These are phyloP conservation scores for Boletus rubropictus DNA, from an alignment of 768 basidiomycete species.

Conservation along the genomic window DNA sequence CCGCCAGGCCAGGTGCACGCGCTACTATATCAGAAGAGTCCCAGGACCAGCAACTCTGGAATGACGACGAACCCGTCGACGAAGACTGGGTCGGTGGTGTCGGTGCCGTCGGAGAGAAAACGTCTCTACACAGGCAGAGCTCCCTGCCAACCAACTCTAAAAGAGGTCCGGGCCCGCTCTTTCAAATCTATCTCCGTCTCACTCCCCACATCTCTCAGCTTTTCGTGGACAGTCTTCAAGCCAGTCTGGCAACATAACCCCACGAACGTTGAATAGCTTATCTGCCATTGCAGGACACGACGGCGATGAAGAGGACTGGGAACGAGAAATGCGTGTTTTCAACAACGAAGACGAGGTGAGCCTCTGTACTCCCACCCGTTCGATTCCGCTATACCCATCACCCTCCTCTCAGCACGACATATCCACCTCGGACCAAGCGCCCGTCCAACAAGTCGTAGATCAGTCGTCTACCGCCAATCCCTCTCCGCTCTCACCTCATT, in stretches of 20 bases:
- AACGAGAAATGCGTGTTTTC: conserved; percentile 54
- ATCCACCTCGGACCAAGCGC: conserved; percentile 21
- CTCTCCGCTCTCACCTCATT: conserved; percentile 64
- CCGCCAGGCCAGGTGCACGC: conserved; percentile 53
- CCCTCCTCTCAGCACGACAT: conserved; percentile 21
- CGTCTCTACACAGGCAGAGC: conserved; percentile 71
- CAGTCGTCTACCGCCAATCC: conserved; percentile 33
- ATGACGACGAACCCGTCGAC: conserved; percentile 73
- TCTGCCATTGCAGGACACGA: conserved; percentile 82
- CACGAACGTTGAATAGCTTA: conserved; percentile 74
- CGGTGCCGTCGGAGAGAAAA: conserved; percentile 80
- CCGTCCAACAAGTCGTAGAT: conserved; percentile 49
- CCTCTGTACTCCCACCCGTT: conserved; percentile 2
- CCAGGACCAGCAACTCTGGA: conserved; percentile 53
- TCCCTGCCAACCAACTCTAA: conserved; percentile 79
- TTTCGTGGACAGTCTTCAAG: conserved; percentile 47
- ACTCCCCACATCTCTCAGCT: conserved; percentile 31
- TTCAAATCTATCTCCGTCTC: background rate
- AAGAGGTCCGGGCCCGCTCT: conserved; percentile 58
- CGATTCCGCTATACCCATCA: conserved; percentile 4
- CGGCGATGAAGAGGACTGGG: conserved; percentile 87
- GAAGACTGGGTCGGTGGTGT: conserved; percentile 78
- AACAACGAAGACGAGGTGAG: conserved; percentile 64
- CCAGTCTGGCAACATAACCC: conserved; percentile 56
- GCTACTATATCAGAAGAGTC: conserved; percentile 64